A percentile compares a stretch with the other conserved stretches of the same genome.
Evolutionary conservation across 257 asterid genomes (phyloP).

Genomic region (Handroanthus guayacan): DNA sequence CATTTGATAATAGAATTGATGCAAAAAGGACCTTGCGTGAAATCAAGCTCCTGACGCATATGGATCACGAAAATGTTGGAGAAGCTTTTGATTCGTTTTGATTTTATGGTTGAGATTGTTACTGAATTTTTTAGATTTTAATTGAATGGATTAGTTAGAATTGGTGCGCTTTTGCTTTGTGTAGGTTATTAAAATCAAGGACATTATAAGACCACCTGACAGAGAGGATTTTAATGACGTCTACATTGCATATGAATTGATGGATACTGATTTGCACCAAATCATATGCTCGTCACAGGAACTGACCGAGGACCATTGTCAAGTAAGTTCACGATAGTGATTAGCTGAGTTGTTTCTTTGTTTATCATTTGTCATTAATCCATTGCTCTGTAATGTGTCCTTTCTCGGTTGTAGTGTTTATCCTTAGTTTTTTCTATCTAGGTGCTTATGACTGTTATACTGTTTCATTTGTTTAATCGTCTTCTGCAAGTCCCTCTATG

Average conservation of each 20-base stretch:
- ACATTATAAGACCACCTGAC: slow-evolving; percentile 72
- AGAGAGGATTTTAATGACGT: slow-evolving; percentile 74
- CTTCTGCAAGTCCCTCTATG: slow-evolving; percentile 12
- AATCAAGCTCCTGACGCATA: slow-evolving; percentile 87
- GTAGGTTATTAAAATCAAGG: slow-evolving; percentile 82
- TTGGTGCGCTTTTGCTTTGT: neutral
- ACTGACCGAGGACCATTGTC: slow-evolving; percentile 90
- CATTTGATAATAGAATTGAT: slow-evolving; percentile 87
- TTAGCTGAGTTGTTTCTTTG: slow-evolving; percentile 1
- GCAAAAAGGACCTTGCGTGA: slow-evolving; percentile 88
- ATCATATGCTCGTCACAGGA: slow-evolving; percentile 78
- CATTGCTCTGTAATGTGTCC: neutral
- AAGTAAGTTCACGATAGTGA: slow-evolving; percentile 50
- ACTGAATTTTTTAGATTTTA: neutral
- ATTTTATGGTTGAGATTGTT: neutral
- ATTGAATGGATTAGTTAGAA: neutral
- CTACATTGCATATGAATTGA: slow-evolving; percentile 77
- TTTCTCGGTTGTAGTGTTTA: neutral
- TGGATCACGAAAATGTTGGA: slow-evolving; percentile 90
- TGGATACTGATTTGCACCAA: slow-evolving; percentile 96
- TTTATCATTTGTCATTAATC: slow-evolving; percentile 9
- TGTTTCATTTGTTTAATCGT: slow-evolving; percentile 9
- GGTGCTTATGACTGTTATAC: slow-evolving; percentile 6
- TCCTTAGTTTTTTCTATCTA: neutral
- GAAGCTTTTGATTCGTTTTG: slow-evolving; percentile 26